Base-by-base conservation (phyloP, 768 basidiomycete genomes). In the Pholiota conissans region DNA sequence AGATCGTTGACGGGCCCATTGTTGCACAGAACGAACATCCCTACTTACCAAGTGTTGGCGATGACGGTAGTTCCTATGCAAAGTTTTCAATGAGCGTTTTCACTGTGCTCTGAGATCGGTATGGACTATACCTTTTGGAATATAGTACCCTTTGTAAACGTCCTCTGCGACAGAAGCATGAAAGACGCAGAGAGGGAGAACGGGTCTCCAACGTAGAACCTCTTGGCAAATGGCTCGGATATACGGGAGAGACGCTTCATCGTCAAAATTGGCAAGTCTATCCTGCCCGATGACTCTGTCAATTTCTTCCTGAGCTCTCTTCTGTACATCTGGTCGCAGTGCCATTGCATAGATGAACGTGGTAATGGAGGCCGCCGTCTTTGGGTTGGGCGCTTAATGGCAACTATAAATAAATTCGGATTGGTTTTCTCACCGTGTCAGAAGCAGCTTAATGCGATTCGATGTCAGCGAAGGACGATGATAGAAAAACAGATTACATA, bases 261-360 rank as follows among this genome's bases (percentile, higher is more conserved):
- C 73, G 0, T 58, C 59, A 24, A 69, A 64, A 5, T 57, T 58
- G 0, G 72, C 70, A 1, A 76, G 63, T 2, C 74, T 65, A 5
- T 67, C 60, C 5, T 39, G 37, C 2, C 75, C 74, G 3, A 74
- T 52, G 7, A 74, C 64, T 0, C 61, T 48, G 53, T 77, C 74
- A 16, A 78, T 55, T 65, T 56, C 52, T 14, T 53, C 5, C 26
- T 74, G 76, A 0, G 71, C 75, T 49, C 66, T 69, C 11, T 49
- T 57, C 53, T 75, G 73, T 0, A 68, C 60, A 10, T 75, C 63
- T 0, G 70, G 73, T 49, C 71, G 63, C 6, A 60, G 59, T 16
- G 65, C 51, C 67, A 74, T 67, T 5, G 67, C 61, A n/a, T 73
- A 63, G 8, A 76, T 52, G 63, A 76, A 66, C 14, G 59, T 54